Base-by-base conservation (phyloP, 2,329 filamentous ascomycete genomes). In the Botryotinia calthae region DNA sequence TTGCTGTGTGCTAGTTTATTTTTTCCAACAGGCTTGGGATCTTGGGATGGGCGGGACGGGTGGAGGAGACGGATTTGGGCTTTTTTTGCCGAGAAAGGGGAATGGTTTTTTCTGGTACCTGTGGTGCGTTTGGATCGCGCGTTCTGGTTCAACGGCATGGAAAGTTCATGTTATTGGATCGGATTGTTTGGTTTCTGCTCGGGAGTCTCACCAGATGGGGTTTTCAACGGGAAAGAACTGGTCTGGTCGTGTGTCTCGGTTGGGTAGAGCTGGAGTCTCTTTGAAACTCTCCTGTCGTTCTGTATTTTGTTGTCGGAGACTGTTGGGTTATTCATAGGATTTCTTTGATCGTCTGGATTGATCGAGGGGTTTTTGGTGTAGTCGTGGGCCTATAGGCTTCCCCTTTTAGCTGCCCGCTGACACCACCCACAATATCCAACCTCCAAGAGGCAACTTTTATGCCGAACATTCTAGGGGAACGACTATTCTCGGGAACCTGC, bases 261-360 rank as follows among this genome's bases (percentile, higher is more conserved):
- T 37, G 34, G 20, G 46, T 25, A 48, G 25, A 44, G 4, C 16
- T 40, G 10, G 18, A 14, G n/a, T 18, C 3, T 18, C 3, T 65
- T 44, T 71, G 61, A 71, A 71, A 66, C 70, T 44, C n/a, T 28
- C 12, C 20, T 28, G 18, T 71, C 42, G 20, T n/a, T 37, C 61
- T 69, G 58, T 1, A n/a, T 31, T n/a, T 44, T 28, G 20, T 5
- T 54, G 1, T 56, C n/a, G 51, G n/a, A 56, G n/a, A 51, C 25
- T 42, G 1, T 14, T 25, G 2, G 59, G 37, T 31, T 25, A 25
- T 71, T 54, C 46, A 12, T 44, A 7, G 56, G 40, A 18, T 44
- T 37, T 42, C 18, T 65, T 54, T 67, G 69, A 56, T 25, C 6
- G 5, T 16, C 28, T 51, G 14, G 20, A 18, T 62, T 16, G 37